Evolutionary conservation across 169 alveolate species (phyloP), one percentile per base, ranked within the genome.

Genomic region (Plasmodium falciparum): DNA sequence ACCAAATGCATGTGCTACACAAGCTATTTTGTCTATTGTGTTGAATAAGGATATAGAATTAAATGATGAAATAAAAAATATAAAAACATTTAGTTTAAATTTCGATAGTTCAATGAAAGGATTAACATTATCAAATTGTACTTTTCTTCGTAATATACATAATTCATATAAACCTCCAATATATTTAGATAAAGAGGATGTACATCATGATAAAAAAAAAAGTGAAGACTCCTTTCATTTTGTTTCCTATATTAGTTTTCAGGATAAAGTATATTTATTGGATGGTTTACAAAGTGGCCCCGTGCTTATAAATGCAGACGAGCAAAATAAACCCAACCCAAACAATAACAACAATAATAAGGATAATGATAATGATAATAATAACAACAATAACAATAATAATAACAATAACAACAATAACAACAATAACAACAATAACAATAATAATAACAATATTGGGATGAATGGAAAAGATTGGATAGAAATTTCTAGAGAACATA

Each of bases 1-100:
- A 52, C 92, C 95, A 24, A 96, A 97, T 93, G 99, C 99, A 39
- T 97, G 99, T 88, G 99, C 99, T 13, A 97, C 99, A 4, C 94
- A 97, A 85, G 98, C 99, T 7, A 95, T 97, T 73, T 90, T 96
- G 20, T 94, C 98, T 1, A 91, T 97, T 2, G 88, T 97, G 1
- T 83, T 97, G 45, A 97, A 97, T 76, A 88, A 95, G 45, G 66
- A 65, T 66, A 69, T 76, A 9, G 59, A 47, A 26, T 56, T 76
- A 69, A 65, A 65, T 52, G 89, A 63, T 88, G 54, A 94, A 96
- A 59, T 90, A 96, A 56, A 97, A 96, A 29, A 95, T 95, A 56
- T 96, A 33, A 96, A 95, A 93, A 90, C 91, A 13, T 96, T 96
- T 78, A 88, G 97, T 7, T 43, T 50, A 17, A 96, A 93, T 33